phyloP scores from a whole-genome alignment of 345 rosid genomes.

The Diplotaxis tenuifolia region DNA sequence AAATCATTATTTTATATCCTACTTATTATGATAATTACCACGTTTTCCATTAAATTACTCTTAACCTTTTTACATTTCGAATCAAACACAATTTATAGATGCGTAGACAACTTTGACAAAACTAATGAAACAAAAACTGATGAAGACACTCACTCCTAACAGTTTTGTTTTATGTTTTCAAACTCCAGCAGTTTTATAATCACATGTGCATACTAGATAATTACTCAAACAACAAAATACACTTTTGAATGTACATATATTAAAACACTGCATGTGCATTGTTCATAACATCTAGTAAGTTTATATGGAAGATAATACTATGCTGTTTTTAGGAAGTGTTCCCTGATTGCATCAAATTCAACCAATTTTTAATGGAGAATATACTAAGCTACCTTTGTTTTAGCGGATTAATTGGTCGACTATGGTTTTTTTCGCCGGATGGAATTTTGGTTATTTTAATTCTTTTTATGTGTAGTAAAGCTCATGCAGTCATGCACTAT shows the following conservation, averaged over 20 bases:
- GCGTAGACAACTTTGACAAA: neutral
- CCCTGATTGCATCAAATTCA: conserved; percentile 6
- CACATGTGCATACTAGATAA: neutral
- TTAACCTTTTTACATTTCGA: neutral
- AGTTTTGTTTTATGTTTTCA: neutral
- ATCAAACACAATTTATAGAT: neutral
- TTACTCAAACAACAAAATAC: neutral
- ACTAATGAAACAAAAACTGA: no score
- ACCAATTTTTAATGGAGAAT: neutral
- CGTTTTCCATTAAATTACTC: neutral
- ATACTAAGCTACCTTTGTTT: neutral
- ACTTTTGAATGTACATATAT: neutral
- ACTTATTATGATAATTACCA: neutral
- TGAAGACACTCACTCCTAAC: neutral
- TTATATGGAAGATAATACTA: conserved; percentile 12
- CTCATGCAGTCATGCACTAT: neutral
- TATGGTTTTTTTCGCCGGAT: neutral
- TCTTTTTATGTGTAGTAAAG: neutral
- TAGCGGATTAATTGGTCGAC: neutral
- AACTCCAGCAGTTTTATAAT: neutral
- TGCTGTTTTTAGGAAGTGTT: neutral
- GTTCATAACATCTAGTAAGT: neutral
- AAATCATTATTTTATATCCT: neutral
- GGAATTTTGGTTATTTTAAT: neutral
- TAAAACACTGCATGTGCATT: conserved; percentile 7